These are phyloP conservation scores for Anethum foeniculum DNA, from an alignment of 140 eudicot species.

Conservation along the genomic window DNA sequence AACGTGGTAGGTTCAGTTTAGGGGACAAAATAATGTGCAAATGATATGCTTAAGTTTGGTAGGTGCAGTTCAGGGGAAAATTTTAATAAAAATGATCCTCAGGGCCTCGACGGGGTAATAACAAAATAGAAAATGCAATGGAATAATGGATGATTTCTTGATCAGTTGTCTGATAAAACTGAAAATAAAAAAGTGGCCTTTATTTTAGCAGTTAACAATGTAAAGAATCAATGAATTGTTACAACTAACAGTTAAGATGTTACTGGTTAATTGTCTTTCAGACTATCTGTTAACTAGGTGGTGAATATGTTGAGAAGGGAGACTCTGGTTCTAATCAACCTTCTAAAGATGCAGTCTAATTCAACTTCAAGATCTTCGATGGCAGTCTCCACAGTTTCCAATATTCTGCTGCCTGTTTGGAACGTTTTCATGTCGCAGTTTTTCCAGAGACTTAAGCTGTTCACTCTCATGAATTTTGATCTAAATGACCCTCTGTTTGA, in stretches of 20 bases:
- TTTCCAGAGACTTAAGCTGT: slow-evolving; percentile 58
- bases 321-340: slow-evolving; percentile 77
- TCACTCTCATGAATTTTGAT: slow-evolving; percentile 37
- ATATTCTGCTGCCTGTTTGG: slow-evolving; percentile 32
- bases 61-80: background rate
- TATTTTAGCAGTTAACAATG: background rate
- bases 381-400: slow-evolving; percentile 62
- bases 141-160: background rate
- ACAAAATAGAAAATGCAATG: background rate
- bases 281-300: slow-evolving; percentile 6
- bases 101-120: too few species aligned
- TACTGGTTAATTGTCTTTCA: background rate
- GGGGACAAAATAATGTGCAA: background rate
- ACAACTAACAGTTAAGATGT: background rate
- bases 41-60: background rate
- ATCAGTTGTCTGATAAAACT: background rate
- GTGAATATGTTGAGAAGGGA: slow-evolving; percentile 75
- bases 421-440: slow-evolving; percentile 38
- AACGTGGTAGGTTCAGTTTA: background rate
- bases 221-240: slow-evolving; percentile 6
- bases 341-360: slow-evolving; percentile 55
- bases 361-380: slow-evolving; percentile 71
- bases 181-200: background rate
- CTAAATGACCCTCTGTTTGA: slow-evolving; percentile 31
- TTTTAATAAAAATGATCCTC: too few species aligned